These are phyloP conservation scores for Handroanthus guayacan DNA, from an alignment of 257 asterid species.

Conservation along the genomic window DNA sequence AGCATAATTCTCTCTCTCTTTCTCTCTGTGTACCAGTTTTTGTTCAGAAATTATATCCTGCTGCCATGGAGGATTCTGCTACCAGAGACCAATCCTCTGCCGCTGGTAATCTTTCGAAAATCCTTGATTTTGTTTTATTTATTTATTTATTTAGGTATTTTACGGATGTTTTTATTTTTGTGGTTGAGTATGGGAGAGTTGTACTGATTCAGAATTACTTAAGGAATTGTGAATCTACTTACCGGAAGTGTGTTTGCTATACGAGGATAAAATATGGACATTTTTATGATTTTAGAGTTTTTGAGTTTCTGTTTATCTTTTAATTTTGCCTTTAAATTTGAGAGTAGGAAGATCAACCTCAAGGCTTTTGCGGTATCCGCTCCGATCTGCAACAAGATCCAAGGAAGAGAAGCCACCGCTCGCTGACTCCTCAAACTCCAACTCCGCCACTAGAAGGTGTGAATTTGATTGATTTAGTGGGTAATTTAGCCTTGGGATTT, in stretches of 20 bases:
- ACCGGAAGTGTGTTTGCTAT: neutral
- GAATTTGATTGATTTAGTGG: neutral
- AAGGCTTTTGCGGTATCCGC: slow-evolving; percentile 87
- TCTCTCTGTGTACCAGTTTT: slow-evolving; percentile 13
- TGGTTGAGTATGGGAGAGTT: neutral
- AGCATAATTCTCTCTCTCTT: neutral
- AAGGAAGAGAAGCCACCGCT: slow-evolving; percentile 76
- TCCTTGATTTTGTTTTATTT: neutral
- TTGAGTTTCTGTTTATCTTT: neutral
- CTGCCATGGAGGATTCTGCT: slow-evolving; percentile 59
- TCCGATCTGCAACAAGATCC: slow-evolving; percentile 68
- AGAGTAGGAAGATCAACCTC: slow-evolving; percentile 57
- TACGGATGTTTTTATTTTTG: neutral
- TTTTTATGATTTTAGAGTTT: neutral
- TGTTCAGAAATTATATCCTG: slow-evolving; percentile 25
- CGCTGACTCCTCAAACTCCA: slow-evolving; percentile 59
- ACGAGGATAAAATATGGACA: neutral
- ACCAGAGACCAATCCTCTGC: slow-evolving; percentile 65
- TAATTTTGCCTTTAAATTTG: slow-evolving; percentile 25
- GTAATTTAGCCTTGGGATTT: neutral
- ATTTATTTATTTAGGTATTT: neutral
- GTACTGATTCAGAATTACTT: neutral
- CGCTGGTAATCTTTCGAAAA: slow-evolving; percentile 49
- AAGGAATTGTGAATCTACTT: slow-evolving; percentile 9
- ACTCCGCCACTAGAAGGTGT: slow-evolving; percentile 60